These are phyloP conservation scores for Lignosus rhinocerotis DNA, from an alignment of 1,284 basidiomycete genomes.

Conservation along the genomic window DNA sequence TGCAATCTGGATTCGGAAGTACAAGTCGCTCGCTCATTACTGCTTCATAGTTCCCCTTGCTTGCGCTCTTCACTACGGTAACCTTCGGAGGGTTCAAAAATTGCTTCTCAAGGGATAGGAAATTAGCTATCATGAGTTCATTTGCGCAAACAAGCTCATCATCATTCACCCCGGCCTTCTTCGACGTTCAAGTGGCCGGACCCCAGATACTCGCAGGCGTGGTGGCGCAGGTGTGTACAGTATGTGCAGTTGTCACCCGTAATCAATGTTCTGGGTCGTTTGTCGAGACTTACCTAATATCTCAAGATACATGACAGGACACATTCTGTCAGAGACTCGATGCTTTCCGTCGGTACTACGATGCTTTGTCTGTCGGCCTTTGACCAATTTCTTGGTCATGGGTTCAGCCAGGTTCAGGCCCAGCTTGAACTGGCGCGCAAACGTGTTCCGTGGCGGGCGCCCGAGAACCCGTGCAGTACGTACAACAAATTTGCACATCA, in stretches of 20 bases:
- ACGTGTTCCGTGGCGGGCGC: slow-evolving; percentile 12
- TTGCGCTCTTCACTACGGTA: too few species aligned
- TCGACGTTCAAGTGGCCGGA: neutral
- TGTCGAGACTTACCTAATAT: neutral
- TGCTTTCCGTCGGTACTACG: slow-evolving; percentile 3
- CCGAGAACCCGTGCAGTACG: slow-evolving; percentile 11
- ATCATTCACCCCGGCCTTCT: too few species aligned
- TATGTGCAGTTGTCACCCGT: too few species aligned
- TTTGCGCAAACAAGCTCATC: too few species aligned
- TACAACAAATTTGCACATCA: slow-evolving; percentile 1
- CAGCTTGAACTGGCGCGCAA: slow-evolving; percentile 1
- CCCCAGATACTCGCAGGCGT: neutral
- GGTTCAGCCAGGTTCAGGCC: neutral
- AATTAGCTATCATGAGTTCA: too few species aligned
- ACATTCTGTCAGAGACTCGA: neutral
- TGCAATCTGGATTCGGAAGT: too few species aligned
- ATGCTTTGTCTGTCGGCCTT: neutral
- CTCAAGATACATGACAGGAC: neutral
- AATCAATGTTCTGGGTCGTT: neutral
- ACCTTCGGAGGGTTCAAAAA: too few species aligned
- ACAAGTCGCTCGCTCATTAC: too few species aligned
- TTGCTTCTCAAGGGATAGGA: too few species aligned
- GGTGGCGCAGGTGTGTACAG: too few species aligned
- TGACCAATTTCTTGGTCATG: slow-evolving; percentile 18
- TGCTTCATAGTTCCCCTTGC: too few species aligned